Evolutionary conservation across 2,329 filamentous ascomycete genomes (phyloP), one percentile per base, ranked within the genome.

Genomic region (Aureobasidium pullulans): DNA sequence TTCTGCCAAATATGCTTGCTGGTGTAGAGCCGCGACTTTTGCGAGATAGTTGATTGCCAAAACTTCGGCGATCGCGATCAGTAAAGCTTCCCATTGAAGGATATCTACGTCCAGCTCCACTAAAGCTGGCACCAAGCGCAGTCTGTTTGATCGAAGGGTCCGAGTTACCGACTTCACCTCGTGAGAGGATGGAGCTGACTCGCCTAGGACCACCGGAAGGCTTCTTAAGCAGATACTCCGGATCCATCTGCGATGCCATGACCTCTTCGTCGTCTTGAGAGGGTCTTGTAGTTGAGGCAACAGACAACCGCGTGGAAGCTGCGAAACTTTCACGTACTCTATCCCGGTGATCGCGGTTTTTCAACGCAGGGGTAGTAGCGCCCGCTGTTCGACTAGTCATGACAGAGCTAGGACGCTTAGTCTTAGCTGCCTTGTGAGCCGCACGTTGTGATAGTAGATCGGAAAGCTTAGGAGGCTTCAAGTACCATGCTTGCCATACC

Each of bases 161-260:
- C 7, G 48, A 44, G 29, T 40, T 87, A 0, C 90, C 93, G 19
- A 96, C 77, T 69, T 96, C 93, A 34, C 89, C 88, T 67, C 93
- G 82, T 15, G 92, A 92, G 57, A 96, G 79, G 74, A 96, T 82
- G 15, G 93, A 97, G 75, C 94, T 99, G 29, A 97, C 88, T 53
- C 94, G 84, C 44, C 94, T 84, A n/a, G 83, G 84, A 44, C 83
- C 80, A 63, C 81, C 73, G 29, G 64, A 47, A 16, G 81, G 79
- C 48, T 81, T 78, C 31, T 80, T 78, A 34, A 81, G 76, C 42
- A 75, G 72, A 53, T 72, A 79, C 53, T 78, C 77, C 16, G 77
- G 77, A 61, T 80, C 78, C 58, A 80, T 72, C 53, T 77, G 77
- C 6, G 76, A 78, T 10, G 75, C 76, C 66, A 80, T 76, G 7